phyloP scores from a whole-genome alignment of 176 grass and related monocot genomes.

The Stipa capillata region DNA sequence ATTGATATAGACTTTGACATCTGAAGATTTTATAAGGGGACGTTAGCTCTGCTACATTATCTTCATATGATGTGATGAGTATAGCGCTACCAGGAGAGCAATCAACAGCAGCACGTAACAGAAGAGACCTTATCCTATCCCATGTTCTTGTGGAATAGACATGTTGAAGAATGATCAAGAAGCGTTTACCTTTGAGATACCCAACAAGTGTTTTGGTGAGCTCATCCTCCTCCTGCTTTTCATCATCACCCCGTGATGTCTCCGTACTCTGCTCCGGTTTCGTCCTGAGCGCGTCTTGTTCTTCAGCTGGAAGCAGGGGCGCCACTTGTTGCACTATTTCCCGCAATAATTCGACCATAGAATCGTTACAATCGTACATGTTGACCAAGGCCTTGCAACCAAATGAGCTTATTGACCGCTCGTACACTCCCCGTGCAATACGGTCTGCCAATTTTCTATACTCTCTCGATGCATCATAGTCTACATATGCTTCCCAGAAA shows the following conservation, averaged over 20 bases:
- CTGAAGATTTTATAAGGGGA: background rate
- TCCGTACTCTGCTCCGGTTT: background rate
- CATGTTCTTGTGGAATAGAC: background rate
- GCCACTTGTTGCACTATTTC: background rate
- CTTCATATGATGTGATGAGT: background rate
- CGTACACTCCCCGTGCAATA: too few relatives aligned
- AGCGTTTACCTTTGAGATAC: background rate
- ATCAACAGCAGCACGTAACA: background rate
- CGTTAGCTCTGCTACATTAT: too few relatives aligned
- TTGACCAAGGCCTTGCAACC: too few relatives aligned
- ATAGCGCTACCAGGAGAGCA: background rate
- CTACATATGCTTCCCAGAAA: too few relatives aligned
- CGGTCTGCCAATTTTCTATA: too few relatives aligned
- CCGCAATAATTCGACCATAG: too few relatives aligned
- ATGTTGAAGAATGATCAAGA: background rate
- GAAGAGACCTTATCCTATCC: background rate
- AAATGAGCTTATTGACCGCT: too few relatives aligned
- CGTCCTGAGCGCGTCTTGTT: too few relatives aligned
- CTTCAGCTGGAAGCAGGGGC: background rate
- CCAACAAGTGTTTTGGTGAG: background rate
- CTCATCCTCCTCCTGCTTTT: background rate
- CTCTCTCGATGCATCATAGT: too few relatives aligned
- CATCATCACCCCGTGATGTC: background rate
- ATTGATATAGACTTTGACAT: fast-evolving
- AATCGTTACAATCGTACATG: too few relatives aligned